Evolutionary conservation across 2,329 filamentous ascomycete species (phyloP), one percentile per base, ranked within the genome.

Genomic region (Colletotrichum limetticola): DNA sequence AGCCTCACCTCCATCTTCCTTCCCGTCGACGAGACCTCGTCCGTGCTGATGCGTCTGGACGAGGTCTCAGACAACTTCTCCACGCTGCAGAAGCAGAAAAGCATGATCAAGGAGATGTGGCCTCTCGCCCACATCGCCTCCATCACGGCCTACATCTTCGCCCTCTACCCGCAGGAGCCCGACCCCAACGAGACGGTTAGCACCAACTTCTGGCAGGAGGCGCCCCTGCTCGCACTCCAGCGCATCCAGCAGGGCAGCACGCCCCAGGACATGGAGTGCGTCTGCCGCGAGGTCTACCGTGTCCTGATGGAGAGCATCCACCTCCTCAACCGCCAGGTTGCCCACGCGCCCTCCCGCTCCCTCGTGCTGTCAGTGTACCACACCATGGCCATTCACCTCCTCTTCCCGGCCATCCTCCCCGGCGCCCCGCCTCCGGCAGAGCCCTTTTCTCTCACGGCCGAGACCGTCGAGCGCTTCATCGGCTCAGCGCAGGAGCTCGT

Each of bases 51-150:
- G 24, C 78, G 80, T 63, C 76, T 82, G 4, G 81, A 82, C 55
- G 75, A 81, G 5, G 78, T 82, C 22, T 82, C 81, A 1, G 81
- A 82, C 56, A 82, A 82, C 74, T 80, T 82, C 66, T 82, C 79
- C 73, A 82, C 81, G 0, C 61, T 82, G 0, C 80, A 82, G 64
- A 80, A 79, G 61, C 81, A 82, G 59, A 82, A 81, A 76, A 74
- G 76, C 7, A 78, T 77, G 24, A 80, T 82, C 61, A 75, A 77
- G 42, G 81, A 82, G 63, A 81, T 81, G 77, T 81, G 80, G 77
- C 81, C 81, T 1, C 74, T 82, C 5, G 80, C 81, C 0, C 77
- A 82, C 49, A 77, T 82, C 32, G 75, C 78, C 28, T 81, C 78
- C 53, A 76, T 80, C 22, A 76, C 81, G 32, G 79, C 79, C 19